Evolutionary conservation across 2,329 filamentous ascomycete species (phyloP).

Genomic region (Fusarium oligoseptatum): DNA sequence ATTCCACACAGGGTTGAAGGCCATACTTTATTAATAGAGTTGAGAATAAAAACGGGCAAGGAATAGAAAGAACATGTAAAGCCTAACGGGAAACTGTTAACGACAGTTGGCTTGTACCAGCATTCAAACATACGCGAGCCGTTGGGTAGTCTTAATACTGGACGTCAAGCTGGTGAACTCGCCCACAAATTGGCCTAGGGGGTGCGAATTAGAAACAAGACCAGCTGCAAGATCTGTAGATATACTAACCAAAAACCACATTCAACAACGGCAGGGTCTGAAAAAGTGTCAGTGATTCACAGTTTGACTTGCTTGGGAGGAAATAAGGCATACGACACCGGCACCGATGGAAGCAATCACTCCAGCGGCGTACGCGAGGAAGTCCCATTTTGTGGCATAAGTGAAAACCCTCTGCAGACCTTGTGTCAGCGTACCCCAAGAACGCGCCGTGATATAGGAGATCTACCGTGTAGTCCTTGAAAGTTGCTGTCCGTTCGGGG

Average conservation of each 20-base stretch:
- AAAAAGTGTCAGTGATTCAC: slow-evolving; percentile 5
- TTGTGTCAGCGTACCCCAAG: neutral
- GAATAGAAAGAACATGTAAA: slow-evolving; percentile 80
- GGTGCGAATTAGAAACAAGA: neutral
- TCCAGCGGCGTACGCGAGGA: slow-evolving; percentile 61
- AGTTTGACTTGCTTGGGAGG: neutral
- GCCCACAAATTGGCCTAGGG: slow-evolving; percentile 58
- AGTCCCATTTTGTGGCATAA: slow-evolving; percentile 68
- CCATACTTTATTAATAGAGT: slow-evolving; percentile 70
- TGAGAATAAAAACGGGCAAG: slow-evolving; percentile 74
- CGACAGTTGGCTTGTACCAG: neutral
- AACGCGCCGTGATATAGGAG: neutral
- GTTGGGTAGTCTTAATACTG: slow-evolving; percentile 55
- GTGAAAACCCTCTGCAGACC: slow-evolving; percentile 61
- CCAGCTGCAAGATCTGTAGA: too few relatives aligned
- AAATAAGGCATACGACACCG: slow-evolving; percentile 52
- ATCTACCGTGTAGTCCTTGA: slow-evolving; percentile 60
- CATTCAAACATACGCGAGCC: slow-evolving; percentile 56
- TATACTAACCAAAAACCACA: slow-evolving; percentile 64
- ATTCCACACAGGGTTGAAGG: neutral
- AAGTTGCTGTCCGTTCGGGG: slow-evolving; percentile 60
- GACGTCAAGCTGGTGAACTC: slow-evolving; percentile 61
- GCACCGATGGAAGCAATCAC: slow-evolving; percentile 63
- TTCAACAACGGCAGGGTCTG: slow-evolving; percentile 71
- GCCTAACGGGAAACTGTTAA: slow-evolving; percentile 50